phyloP scores from a whole-genome alignment of 192 early-diverging fungal species.

The Chytriomyces hyalinus region DNA sequence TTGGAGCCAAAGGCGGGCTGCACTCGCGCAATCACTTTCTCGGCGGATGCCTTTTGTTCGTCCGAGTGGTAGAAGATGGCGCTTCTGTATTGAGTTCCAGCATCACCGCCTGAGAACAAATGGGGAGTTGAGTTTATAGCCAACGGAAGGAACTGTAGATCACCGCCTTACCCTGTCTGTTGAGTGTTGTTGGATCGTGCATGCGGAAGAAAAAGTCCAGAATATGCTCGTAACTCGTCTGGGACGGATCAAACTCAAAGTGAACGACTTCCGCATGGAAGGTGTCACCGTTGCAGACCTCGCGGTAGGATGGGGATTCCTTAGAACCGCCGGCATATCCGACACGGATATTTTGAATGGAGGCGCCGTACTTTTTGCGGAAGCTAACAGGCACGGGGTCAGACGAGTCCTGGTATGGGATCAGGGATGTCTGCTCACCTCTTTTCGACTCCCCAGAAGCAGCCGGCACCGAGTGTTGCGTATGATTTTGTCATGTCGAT shows the following conservation, averaged over 20 bases:
- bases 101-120: conserved; percentile 5
- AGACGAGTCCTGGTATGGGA: conserved; percentile 37
- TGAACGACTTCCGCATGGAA: conserved; percentile 86
- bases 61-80: conserved; percentile 83
- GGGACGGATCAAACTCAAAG: conserved; percentile 73
- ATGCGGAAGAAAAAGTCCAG: conserved; percentile 75
- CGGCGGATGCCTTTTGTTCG: conserved; percentile 76
- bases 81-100: conserved; percentile 78
- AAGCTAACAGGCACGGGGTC: conserved; percentile 62
- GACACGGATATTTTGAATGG: conserved; percentile 16
- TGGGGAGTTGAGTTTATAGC: background rate
- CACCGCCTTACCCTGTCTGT: conserved; percentile 83
- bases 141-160: background rate
- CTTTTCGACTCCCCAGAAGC: conserved; percentile 81
- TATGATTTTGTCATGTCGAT: background rate
- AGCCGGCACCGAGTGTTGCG: conserved; percentile 57
- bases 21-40: conserved; percentile 69
- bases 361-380: conserved; percentile 17
- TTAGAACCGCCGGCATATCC: conserved; percentile 20
- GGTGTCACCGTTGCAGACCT: conserved; percentile 49
- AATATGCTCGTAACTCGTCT: conserved; percentile 76
- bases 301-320: conserved; percentile 17
- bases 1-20: conserved; percentile 54
- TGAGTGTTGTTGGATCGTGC: conserved; percentile 84
- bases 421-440: conserved; percentile 37